A percentile compares a stretch with the other conserved stretches of the same genome.
phyloP scores from a whole-genome alignment of 2,329 filamentous ascomycete genomes.

The Neocatenulostroma microsporum region DNA sequence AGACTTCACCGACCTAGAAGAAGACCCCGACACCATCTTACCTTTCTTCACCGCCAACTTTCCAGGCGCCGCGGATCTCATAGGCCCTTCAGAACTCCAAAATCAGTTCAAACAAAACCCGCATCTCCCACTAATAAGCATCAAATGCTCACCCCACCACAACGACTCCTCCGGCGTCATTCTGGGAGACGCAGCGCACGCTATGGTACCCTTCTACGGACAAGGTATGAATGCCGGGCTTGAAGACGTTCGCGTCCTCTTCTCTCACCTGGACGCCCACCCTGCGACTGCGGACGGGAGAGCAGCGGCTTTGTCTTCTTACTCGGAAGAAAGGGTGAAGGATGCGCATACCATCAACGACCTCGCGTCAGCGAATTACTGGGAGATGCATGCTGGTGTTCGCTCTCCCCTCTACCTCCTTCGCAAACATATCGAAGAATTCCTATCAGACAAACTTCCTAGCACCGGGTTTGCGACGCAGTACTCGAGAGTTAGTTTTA shows the following conservation, averaged over 20 bases:
- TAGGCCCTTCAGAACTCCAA: constrained; percentile 59
- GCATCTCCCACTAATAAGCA: constrained; percentile 83
- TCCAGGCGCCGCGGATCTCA: constrained; percentile 68
- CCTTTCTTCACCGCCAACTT: constrained; percentile 77
- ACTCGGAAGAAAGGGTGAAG: constrained; percentile 63
- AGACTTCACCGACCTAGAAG: constrained; percentile 62
- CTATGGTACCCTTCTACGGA: constrained; percentile 97
- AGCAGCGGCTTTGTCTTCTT: constrained; percentile 56
- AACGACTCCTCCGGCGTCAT: constrained; percentile 70
- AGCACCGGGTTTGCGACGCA: constrained; percentile 81
- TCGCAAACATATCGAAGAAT: constrained; percentile 81
- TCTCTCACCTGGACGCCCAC: constrained; percentile 68
- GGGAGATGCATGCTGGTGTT: constrained; percentile 86
- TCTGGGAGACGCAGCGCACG: constrained; percentile 87
- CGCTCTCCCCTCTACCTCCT: constrained; percentile 67
- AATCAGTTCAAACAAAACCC: constrained; percentile 73
- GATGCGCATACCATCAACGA: constrained; percentile 90
- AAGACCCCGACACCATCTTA: constrained; percentile 51
- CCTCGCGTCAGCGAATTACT: constrained; percentile 81
- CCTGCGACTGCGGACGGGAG: constrained; percentile 34
- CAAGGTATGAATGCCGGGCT: constrained; percentile 97
- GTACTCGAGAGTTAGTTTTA: constrained; percentile 87
- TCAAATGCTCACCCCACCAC: constrained; percentile 89
- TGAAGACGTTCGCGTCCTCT: constrained; percentile 86
- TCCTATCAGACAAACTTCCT: constrained; percentile 67